phyloP scores from a whole-genome alignment of 2,329 filamentous ascomycete genomes.

The Eutypella sp. region DNA sequence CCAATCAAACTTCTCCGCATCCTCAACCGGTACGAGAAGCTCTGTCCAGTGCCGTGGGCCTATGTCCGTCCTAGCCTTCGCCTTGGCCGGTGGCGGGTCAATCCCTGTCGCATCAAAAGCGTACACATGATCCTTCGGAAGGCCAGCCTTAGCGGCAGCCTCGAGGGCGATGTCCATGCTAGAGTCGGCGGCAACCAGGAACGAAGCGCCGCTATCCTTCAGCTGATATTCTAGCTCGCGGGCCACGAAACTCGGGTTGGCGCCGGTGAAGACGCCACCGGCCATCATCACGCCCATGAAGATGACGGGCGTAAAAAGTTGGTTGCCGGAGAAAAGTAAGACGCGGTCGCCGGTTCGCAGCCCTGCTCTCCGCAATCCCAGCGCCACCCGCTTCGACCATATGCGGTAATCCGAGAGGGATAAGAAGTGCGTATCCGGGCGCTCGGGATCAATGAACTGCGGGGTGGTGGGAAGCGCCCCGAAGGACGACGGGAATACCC shows the following conservation, averaged over 20 bases:
- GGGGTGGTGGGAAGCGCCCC: constrained; percentile 37
- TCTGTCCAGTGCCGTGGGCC: constrained; percentile 24
- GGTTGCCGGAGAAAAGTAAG: constrained; percentile 69
- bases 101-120: constrained; percentile 55
- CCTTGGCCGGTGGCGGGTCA: constrained; percentile 19
- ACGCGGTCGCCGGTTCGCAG: constrained; percentile 65
- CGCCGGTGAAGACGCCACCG: constrained; percentile 72
- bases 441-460: constrained; percentile 59
- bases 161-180: constrained; percentile 60
- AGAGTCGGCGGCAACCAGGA: constrained; percentile 59
- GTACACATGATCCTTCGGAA: constrained; percentile 55
- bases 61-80: constrained; percentile 17
- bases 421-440: constrained; percentile 62
- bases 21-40: constrained; percentile 19
- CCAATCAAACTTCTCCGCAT: constrained; percentile 60
- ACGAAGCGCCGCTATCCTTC: constrained; percentile 62
- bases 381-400: constrained; percentile 67
- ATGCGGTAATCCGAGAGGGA: constrained; percentile 61
- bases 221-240: constrained; percentile 74
- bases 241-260: constrained; percentile 64
- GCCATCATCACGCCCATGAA: constrained; percentile 73
- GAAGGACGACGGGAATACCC: constrained; percentile 48
- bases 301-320: constrained; percentile 64
- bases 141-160: constrained; percentile 55
- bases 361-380: constrained; percentile 60